These are phyloP conservation scores for Eucommia ulmoides DNA, from an alignment of 257 asterid genomes.

Conservation along the genomic window DNA sequence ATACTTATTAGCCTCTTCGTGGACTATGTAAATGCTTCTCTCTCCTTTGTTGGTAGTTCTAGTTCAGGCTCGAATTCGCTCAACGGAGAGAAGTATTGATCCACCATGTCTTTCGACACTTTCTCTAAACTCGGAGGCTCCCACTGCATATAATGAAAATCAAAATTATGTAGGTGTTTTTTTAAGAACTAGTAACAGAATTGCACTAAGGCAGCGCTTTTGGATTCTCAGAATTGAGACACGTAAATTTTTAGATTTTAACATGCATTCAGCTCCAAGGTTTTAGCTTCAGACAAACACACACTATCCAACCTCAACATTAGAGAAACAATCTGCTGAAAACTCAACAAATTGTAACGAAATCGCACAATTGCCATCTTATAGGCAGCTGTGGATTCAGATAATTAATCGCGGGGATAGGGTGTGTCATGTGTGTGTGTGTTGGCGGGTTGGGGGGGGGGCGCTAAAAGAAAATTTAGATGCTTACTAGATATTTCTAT, in stretches of 20 bases:
- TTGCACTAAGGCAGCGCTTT: no score
- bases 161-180: neutral
- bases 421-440: no score
- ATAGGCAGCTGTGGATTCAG: no score
- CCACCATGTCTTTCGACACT: conserved; percentile 83
- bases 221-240: no score
- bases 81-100: conserved; percentile 52
- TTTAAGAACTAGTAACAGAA: neutral
- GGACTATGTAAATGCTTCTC: conserved; percentile 66
- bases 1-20: no score
- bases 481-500: no score
- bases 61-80: conserved; percentile 72
- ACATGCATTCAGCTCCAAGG: no score
- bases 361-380: neutral
- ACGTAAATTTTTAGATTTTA: no score
- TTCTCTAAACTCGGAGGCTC: conserved; percentile 80
- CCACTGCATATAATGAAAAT: conserved; percentile 50
- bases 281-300: no score
- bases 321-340: neutral
- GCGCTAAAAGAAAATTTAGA: no score
- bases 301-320: neutral
- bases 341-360: neutral
- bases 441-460: no score
- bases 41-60: conserved; percentile 59
- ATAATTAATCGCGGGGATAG: no score